A percentile compares a stretch with the other conserved stretches of the same genome.
phyloP scores from a whole-genome alignment of 345 rosid genomes.

The Gossypium australe region DNA sequence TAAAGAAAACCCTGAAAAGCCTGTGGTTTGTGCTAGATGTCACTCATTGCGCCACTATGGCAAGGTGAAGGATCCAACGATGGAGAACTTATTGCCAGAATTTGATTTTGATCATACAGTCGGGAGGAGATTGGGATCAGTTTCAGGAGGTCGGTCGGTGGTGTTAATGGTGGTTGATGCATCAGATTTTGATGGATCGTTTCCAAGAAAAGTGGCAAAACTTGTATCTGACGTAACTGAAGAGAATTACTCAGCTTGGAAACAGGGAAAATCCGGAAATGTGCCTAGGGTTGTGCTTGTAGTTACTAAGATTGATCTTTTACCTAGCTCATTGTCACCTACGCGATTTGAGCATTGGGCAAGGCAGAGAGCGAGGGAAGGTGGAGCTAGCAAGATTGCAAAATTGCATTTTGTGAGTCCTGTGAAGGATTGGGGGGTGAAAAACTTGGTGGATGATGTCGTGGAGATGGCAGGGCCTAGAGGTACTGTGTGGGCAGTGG shows the following conservation, averaged over 20 bases:
- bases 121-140: constrained; percentile 61
- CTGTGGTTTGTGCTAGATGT: constrained; percentile 81
- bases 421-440: constrained; percentile 79
- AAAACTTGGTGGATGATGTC: constrained; percentile 72
- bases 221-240: constrained; percentile 63
- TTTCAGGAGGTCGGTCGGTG: constrained; percentile 65
- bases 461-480: constrained; percentile 66
- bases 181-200: constrained; percentile 81
- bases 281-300: constrained; percentile 77
- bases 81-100: constrained; percentile 89
- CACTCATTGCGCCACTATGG: constrained; percentile 88
- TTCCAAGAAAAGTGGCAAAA: constrained; percentile 73
- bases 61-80: constrained; percentile 69
- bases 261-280: constrained; percentile 74
- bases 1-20: constrained; percentile 27
- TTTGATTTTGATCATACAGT: constrained; percentile 85
- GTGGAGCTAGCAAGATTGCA: constrained; percentile 59
- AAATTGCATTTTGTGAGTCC: constrained; percentile 84
- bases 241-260: constrained; percentile 70
- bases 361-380: constrained; percentile 76
- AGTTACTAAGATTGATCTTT: constrained; percentile 79
- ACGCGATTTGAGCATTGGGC: constrained; percentile 79
- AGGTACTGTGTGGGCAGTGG: constrained; percentile 88
- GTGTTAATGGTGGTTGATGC: constrained; percentile 89
- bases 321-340: constrained; percentile 69